Percentiles rank a stretch among this genome's conserved stretches.
These are phyloP conservation scores for Sclerotinia spermophila DNA, from an alignment of 2,329 filamentous ascomycete species.

Conservation along the genomic window DNA sequence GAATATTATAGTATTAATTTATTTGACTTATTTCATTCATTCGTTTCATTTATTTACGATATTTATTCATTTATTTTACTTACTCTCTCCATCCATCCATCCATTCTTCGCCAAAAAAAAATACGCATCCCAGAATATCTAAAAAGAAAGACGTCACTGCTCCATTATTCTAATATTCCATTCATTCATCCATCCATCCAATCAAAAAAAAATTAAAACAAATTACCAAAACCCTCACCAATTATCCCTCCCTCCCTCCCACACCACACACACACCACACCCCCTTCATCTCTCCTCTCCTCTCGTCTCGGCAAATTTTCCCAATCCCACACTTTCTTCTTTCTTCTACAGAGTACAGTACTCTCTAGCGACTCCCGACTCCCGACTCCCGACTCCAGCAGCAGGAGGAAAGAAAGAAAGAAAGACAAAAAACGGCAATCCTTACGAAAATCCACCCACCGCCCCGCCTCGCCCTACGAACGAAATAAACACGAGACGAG, in stretches of 20 bases:
- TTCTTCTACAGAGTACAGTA: no score
- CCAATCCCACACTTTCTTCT: no score
- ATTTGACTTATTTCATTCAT: no score
- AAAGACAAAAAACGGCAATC: not conserved
- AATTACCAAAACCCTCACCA: no score
- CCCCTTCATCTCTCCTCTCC: no score
- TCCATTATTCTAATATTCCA: not conserved
- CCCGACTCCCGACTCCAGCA: no score
- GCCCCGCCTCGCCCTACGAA: not conserved
- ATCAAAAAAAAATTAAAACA: no score
- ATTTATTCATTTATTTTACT: not conserved
- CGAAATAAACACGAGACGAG: not conserved
- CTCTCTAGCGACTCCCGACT: no score
- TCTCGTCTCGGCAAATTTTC: no score
- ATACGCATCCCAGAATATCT: not conserved
- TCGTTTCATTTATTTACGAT: not conserved
- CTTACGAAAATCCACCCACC: not conserved
- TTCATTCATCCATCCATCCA: not conserved
- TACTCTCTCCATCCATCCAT: not conserved
- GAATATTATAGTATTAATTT: no score
- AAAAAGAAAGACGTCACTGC: not conserved
- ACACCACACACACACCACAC: not conserved
- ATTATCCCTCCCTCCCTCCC: not conserved
- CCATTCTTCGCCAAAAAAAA: not conserved
- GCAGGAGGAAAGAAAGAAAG: not conserved